Conservation (phyloP, 2,329 filamentous ascomycete genomes). For the Ceratocystis diversiconidia region DNA sequence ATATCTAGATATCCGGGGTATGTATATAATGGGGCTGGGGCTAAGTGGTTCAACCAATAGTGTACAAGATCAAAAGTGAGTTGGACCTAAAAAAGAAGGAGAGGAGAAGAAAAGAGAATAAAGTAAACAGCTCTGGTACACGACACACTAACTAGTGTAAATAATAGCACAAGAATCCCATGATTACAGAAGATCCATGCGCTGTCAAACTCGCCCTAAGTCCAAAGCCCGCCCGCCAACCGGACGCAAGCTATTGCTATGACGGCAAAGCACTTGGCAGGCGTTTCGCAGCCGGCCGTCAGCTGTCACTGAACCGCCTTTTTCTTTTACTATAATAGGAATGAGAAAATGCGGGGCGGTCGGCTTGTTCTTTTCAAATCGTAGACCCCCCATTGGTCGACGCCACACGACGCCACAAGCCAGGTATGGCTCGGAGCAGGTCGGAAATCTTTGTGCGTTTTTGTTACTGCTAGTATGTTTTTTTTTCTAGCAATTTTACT, state of each 20-base stretch:
- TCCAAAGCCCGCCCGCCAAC: not conserved
- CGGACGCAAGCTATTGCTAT: not conserved
- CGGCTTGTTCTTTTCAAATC: conserved; percentile 17
- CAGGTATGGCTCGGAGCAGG: conserved; percentile 28
- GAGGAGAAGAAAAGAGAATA: not conserved
- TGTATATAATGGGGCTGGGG: not conserved
- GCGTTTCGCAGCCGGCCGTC: not conserved
- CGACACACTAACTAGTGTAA: no score
- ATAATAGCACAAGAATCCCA: no score
- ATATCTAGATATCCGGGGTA: not conserved
- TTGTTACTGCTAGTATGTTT: conserved; percentile 7
- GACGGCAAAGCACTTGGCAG: not conserved
- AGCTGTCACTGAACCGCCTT: not conserved
- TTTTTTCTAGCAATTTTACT: conserved; percentile 14
- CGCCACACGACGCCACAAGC: conserved; percentile 15
- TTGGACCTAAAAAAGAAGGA: not conserved
- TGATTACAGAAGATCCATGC: not conserved
- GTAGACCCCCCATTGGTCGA: conserved; percentile 26
- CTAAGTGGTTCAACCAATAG: not conserved
- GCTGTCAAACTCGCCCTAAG: not conserved
- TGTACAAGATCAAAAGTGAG: not conserved
- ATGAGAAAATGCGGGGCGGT: conserved; percentile 21
- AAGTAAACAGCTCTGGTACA: no score
- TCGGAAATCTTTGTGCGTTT: conserved; percentile 26
- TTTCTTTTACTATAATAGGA: not conserved